phyloP scores from a whole-genome alignment of 306 rosid genomes.

The Senna tora region DNA sequence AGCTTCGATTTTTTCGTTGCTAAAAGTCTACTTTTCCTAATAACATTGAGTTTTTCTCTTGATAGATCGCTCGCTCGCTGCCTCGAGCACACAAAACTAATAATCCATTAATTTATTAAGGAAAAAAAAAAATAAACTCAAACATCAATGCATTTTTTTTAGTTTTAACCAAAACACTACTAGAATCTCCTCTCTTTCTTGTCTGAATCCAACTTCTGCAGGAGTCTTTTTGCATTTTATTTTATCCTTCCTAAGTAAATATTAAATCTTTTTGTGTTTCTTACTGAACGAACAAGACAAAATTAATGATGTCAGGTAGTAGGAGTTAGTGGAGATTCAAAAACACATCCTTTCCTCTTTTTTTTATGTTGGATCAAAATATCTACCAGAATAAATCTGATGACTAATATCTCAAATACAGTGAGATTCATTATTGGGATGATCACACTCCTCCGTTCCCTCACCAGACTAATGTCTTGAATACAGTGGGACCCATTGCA shows the following conservation, averaged over 20 bases:
- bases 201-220: too few relatives aligned
- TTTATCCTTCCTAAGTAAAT: neutral
- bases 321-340: neutral
- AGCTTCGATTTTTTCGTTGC: conserved; percentile 30
- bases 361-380: too few relatives aligned
- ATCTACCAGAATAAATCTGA: too few relatives aligned
- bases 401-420: too few relatives aligned
- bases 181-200: neutral
- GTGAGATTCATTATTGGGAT: too few relatives aligned
- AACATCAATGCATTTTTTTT: neutral
- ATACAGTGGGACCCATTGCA: too few relatives aligned
- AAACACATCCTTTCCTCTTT: too few relatives aligned
- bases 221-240: neutral
- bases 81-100: conserved; percentile 9
- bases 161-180: neutral
- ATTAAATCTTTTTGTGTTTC: neutral
- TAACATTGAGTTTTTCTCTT: conserved; percentile 8
- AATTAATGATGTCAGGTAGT: conserved; percentile 10
- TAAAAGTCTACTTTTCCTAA: neutral
- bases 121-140: conserved; percentile 12
- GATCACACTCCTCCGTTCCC: too few relatives aligned
- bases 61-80: neutral
- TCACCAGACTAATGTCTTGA: too few relatives aligned
- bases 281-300: conserved; percentile 22
- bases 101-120: neutral